Evolutionary conservation across 2,329 filamentous ascomycete species (phyloP), one percentile per base, ranked within the genome.

Genomic region (Talaromyces pinophilus): DNA sequence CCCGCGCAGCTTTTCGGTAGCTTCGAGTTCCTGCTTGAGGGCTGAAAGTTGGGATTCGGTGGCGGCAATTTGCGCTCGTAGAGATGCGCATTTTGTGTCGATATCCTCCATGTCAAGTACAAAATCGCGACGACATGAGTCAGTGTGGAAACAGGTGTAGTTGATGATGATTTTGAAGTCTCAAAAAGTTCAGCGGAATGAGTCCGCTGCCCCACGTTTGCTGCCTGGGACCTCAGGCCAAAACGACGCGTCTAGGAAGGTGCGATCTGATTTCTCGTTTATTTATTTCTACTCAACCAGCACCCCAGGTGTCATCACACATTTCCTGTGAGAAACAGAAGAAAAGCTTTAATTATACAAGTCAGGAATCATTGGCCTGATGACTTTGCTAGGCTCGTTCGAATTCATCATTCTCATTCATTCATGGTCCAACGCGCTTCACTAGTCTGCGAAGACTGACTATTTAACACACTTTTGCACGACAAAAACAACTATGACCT

Each of bases 61-160:
- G 6, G 75, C 74, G 8, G 71, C 69, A 17, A 81, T 80, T 64
- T 79, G 77, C 8, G 74, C 72, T 57, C 73, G 75, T 59, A 79
- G 68, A 11, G 76, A 75, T 30, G 73, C 73, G 67, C 62, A 64
- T 28, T 59, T 64, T 7, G 52, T 38, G 2, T 59, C 62, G 17
- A 64, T 64, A 40, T 59, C 54, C 15, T 64, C 62, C 62, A 64
- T 63, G 1, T 42, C 25, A 0, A 3, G 5, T n/a, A 10, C 5
- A 8, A 40, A 7, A 30, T 8, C n/a, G 22, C 4, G 50, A 33
- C 28, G 28, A 33, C 2, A n/a, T n/a, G 15, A 30, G 3, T n/a
- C 44, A 2, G 19, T 44, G 6, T 46, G n/a, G 11, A 33, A 33
- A 8, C 33, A n/a, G n/a, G 22, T 4, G 10, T 35, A 30, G 5